These are phyloP conservation scores for Biscutella laevigata DNA, from an alignment of 441 rosid genomes.

Conservation along the genomic window DNA sequence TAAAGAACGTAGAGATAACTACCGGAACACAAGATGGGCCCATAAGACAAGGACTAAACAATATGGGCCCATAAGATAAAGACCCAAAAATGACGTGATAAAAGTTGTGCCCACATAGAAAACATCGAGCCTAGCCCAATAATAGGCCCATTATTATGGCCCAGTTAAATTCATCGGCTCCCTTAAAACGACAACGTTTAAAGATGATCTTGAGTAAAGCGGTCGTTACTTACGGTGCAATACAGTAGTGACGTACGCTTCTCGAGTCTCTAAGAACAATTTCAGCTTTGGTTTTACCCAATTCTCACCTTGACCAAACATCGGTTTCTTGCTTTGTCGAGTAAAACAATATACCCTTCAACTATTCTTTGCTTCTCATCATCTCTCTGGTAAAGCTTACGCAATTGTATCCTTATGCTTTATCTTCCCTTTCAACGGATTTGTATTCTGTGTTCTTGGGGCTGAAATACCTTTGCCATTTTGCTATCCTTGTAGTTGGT, in stretches of 20 bases:
- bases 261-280: not conserved
- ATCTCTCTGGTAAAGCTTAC: not conserved
- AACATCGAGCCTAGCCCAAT: no score
- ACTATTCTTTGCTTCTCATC: conserved; percentile 52
- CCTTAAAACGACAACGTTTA: not conserved
- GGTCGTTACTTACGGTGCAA: not conserved
- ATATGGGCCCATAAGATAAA: conserved; percentile 6
- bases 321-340: conserved; percentile 3
- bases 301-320: conserved; percentile 6
- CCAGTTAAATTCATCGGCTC: not conserved
- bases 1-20: not conserved
- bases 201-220: not conserved
- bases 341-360: not conserved
- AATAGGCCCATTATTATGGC: not conserved
- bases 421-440: not conserved
- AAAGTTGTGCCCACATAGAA: conserved; percentile 10
- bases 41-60: conserved; percentile 13
- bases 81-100: conserved; percentile 17
- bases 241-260: not conserved
- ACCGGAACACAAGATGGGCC: conserved; percentile 21
- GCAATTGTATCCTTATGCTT: not conserved
- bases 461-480: no score
- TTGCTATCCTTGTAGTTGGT: no score
- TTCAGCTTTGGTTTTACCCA: not conserved
- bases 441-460: not conserved